Percentiles rank a stretch among this genome's conserved stretches.
phyloP scores from a whole-genome alignment of 2,329 filamentous ascomycete species.

The Sclerotinia subarctica region DNA sequence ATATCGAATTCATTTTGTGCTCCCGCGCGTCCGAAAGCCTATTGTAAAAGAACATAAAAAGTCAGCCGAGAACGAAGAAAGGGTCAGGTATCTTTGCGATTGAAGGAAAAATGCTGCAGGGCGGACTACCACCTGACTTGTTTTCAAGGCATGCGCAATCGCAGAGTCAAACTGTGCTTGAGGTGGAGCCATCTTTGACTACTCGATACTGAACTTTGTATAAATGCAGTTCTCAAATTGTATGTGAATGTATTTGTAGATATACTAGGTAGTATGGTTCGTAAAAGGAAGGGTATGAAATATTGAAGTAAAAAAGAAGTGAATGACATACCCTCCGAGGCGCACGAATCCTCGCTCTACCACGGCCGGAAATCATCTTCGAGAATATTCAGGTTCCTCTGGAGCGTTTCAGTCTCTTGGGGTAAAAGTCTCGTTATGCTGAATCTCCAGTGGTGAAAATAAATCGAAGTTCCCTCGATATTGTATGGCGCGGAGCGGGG shows the following conservation, averaged over 20 bases:
- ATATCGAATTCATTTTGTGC: conserved; percentile 77
- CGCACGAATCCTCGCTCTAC: conserved; percentile 60
- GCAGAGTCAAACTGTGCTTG: background rate
- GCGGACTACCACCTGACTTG: conserved; percentile 13
- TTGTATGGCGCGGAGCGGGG: background rate
- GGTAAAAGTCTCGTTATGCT: background rate
- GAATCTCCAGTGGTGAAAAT: background rate
- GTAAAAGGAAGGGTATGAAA: background rate
- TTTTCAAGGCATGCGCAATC: background rate
- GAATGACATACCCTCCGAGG: conserved; percentile 59
- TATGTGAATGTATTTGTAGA: background rate
- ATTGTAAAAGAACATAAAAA: background rate
- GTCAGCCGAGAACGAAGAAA: conserved; percentile 17
- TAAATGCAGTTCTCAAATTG: background rate
- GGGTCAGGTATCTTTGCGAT: background rate
- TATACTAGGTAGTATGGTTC: background rate
- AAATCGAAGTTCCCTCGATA: background rate
- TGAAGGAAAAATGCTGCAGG: background rate
- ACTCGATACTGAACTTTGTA: background rate
- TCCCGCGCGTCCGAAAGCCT: conserved; percentile 53
- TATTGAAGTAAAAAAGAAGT: conserved; percentile 13
- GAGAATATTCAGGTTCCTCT: background rate
- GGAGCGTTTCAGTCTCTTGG: background rate
- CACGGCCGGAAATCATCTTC: conserved; percentile 50
- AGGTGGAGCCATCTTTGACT: background rate